Evolutionary conservation across 164 flowering plant genomes (phyloP), one percentile per base, ranked within the genome.

Genomic region (Berberis thunbergii): DNA sequence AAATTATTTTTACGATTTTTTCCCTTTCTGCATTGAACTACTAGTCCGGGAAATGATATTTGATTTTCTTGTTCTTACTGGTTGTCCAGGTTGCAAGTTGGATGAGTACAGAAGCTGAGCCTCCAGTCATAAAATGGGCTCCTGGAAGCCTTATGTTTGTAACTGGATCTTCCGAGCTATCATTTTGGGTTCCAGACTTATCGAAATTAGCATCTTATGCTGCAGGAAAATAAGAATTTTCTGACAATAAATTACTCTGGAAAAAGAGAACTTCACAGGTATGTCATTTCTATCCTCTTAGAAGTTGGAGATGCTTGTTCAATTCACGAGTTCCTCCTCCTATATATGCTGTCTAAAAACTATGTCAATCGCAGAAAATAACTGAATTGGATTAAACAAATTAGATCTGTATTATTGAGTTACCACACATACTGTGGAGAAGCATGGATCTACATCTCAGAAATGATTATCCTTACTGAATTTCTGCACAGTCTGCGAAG

Each of bases 111-210:
- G 91, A 89, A 68, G 72, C 66, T 46, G 99, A 89, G 65, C 97
- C 99, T 69, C 96, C 96, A 41, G 94, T 91, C 42, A 82, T 95
- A 41, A 95, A 86, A 73, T 95, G 97, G 99, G 92, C 96, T 48
- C 94, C 98, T 41, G 99, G 98, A 75, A 83, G 79, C 73, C 91
- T 88, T 13, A 85, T 88, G 94, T 95, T 95, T 78, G 96, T 76
- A 26, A 95, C 99, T 8, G 99, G 99, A 40, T 95, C 99, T 49
- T 84, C 97, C 41, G 99, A 91, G 71, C 71, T 91, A 49, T 89
- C 97, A 63, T 88, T 89, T 73, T 89, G 93, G 94, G 75, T 89
- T 64, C 99, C 99, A 8, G 99, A 95, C 70, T 77, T 95, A 57
- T 89, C 96, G 43, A 91, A 95, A 75, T 62, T 91, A 67, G 89